A percentile compares a stretch with the other conserved stretches of the same genome.
Evolutionary conservation across 169 alveolate genomes (phyloP).

Genomic region (Plasmodium yoelii): DNA sequence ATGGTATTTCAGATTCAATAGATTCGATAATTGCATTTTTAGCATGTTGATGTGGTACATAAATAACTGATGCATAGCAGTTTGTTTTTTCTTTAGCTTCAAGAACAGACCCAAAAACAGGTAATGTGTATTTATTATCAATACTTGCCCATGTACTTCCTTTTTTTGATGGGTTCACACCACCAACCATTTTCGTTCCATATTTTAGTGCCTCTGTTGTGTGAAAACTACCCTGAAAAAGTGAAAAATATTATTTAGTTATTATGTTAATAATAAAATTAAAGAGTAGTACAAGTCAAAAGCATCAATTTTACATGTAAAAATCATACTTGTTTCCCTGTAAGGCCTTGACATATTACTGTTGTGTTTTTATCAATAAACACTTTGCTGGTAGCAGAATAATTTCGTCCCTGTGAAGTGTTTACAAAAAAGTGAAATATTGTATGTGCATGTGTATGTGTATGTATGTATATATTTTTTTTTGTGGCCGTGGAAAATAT

Average conservation of each 20-base stretch:
- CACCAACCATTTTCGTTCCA: conserved; percentile 95
- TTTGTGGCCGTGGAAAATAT: too few relatives aligned
- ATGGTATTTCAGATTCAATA: conserved; percentile 94
- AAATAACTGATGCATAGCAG: conserved; percentile 95
- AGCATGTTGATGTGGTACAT: conserved; percentile 97
- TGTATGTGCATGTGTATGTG: too few relatives aligned
- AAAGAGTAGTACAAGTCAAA: neutral
- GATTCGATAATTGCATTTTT: conserved; percentile 96
- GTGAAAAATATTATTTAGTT: neutral
- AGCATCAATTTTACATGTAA: neutral
- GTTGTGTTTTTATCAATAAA: conserved; percentile 92
- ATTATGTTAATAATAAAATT: neutral
- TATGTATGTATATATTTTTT: neutral
- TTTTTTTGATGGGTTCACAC: conserved; percentile 93
- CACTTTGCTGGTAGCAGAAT: conserved; percentile 86
- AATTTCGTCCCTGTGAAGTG: conserved; percentile 44
- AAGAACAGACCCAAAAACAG: conserved; percentile 81
- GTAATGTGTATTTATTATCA: conserved; percentile 83
- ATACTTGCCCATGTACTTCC: conserved; percentile 88
- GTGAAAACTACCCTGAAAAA: conserved; percentile 92
- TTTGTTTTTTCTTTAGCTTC: conserved; percentile 90
- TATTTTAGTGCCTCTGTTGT: conserved; percentile 92
- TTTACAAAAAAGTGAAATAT: neutral
- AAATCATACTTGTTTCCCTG: conserved; percentile 93
- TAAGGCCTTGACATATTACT: conserved; percentile 93